Conservation (phyloP, 2,329 filamentous ascomycete genomes). For the Cercospora sp. region DNA sequence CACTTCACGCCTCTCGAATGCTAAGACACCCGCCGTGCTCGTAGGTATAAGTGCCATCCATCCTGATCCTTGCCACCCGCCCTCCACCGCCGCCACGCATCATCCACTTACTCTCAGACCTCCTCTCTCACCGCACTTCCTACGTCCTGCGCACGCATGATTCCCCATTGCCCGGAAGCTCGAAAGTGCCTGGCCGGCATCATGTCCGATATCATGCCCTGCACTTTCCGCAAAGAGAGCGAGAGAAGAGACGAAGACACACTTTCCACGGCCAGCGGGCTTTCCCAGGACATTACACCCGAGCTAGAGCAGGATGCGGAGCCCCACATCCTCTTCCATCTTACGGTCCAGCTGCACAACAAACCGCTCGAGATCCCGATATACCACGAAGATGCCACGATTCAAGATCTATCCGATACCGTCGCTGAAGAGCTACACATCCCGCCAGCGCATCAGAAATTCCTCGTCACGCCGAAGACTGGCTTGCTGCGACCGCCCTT, state of each 20-base stretch:
- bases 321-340: constrained; percentile 35
- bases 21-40: neutral
- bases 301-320: constrained; percentile 25
- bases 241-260: constrained; percentile 16
- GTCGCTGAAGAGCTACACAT: constrained; percentile 60
- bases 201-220: constrained; percentile 19
- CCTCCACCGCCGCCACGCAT: neutral
- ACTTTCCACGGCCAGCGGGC: constrained; percentile 4
- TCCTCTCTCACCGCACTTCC: neutral
- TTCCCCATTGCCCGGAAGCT: constrained; percentile 17
- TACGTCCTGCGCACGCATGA: constrained; percentile 10
- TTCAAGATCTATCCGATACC: constrained; percentile 59
- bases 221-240: constrained; percentile 13
- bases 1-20: neutral
- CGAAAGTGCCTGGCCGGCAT: constrained; percentile 14
- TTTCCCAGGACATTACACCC: constrained; percentile 20
- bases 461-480: constrained; percentile 63
- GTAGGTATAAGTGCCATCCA: constrained; percentile 3
- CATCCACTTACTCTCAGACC: neutral
- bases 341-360: constrained; percentile 59
- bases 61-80: constrained; percentile 4
- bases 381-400: constrained; percentile 50
- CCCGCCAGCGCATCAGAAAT: constrained; percentile 65
- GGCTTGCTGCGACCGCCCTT: constrained; percentile 66
- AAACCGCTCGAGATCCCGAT: constrained; percentile 52